Evolutionary conservation across 495 filamentous ascomycete genomes (phyloP).

Genomic region (Neurospora sp.): DNA sequence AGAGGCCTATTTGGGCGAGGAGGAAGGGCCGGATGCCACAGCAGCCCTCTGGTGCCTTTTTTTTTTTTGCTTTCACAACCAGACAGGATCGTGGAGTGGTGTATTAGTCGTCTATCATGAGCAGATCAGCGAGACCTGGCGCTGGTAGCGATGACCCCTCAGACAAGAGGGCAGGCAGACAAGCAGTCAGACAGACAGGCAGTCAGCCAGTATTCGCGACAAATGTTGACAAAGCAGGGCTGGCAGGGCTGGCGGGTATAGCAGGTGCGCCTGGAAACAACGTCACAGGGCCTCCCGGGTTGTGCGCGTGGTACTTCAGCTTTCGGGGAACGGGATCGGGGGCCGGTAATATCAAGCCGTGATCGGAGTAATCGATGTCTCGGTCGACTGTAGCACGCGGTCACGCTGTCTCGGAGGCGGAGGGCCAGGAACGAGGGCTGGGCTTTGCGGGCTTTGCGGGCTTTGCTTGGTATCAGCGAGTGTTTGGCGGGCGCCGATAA

Average conservation of each 20-base stretch:
- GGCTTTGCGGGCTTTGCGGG: neutral
- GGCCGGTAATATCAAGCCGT: neutral
- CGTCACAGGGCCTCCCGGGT: neutral
- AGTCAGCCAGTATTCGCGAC: neutral
- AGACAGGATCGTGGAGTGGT: conserved; percentile 6
- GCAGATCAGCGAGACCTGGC: conserved; percentile 6
- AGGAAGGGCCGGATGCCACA: conserved; percentile 25
- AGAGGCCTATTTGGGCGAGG: neutral
- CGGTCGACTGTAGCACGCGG: neutral
- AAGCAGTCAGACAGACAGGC: neutral
- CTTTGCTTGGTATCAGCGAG: neutral
- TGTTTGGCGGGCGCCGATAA: neutral
- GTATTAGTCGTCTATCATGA: conserved; percentile 30
- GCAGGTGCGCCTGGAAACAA: neutral
- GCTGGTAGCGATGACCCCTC: neutral
- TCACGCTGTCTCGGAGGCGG: neutral
- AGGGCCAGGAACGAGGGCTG: neutral
- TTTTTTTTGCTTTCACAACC: conserved; percentile 7
- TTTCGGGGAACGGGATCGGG: neutral
- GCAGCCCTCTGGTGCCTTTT: conserved; percentile 15
- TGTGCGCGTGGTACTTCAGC: neutral
- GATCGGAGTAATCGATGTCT: neutral
- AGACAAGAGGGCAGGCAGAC: neutral
- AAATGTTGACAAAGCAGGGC: neutral
- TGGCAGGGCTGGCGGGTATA: neutral